Evolutionary conservation across 1,284 basidiomycete species (phyloP).

Genomic region (Cryptococcus neoformans): DNA sequence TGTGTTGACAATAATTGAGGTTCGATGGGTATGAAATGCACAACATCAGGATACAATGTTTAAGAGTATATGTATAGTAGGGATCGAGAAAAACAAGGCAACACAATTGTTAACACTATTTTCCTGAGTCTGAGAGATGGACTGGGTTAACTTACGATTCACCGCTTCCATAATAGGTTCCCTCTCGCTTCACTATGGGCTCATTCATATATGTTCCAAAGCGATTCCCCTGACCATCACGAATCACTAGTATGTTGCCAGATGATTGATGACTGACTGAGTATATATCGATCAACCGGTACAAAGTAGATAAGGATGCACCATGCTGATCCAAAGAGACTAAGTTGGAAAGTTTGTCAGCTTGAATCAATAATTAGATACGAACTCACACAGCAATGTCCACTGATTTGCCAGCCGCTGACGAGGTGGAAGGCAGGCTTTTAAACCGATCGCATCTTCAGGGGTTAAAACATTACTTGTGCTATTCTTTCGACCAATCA

Average conservation of each 20-base stretch:
- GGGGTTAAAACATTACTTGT: slow-evolving; percentile 59
- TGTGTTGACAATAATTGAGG: not conserved
- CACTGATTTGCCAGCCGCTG: slow-evolving; percentile 74
- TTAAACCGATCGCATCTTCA: slow-evolving; percentile 63
- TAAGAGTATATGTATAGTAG: not conserved
- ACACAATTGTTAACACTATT: slow-evolving; percentile 17
- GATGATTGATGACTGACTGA: slow-evolving; percentile 33
- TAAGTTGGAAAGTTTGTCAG: slow-evolving; percentile 10
- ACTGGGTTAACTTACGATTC: slow-evolving; percentile 61
- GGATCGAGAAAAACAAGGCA: no score
- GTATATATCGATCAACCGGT: slow-evolving; percentile 58
- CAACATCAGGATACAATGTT: not conserved
- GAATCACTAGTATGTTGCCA: slow-evolving; percentile 60
- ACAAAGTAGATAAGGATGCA: slow-evolving; percentile 85
- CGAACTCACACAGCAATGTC: slow-evolving; percentile 68
- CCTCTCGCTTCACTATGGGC: slow-evolving; percentile 58
- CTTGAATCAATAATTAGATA: not conserved
- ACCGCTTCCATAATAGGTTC: slow-evolving; percentile 75
- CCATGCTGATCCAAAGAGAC: slow-evolving; percentile 90
- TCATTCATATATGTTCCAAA: slow-evolving; percentile 84
- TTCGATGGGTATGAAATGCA: not conserved
- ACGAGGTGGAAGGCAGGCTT: slow-evolving; percentile 71
- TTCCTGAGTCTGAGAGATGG: no score
- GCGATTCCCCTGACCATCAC: slow-evolving; percentile 59
- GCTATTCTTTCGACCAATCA: slow-evolving; percentile 54